These are phyloP conservation scores for Diaporthe ampelina DNA, from an alignment of 2,329 filamentous ascomycete species.

Conservation along the genomic window DNA sequence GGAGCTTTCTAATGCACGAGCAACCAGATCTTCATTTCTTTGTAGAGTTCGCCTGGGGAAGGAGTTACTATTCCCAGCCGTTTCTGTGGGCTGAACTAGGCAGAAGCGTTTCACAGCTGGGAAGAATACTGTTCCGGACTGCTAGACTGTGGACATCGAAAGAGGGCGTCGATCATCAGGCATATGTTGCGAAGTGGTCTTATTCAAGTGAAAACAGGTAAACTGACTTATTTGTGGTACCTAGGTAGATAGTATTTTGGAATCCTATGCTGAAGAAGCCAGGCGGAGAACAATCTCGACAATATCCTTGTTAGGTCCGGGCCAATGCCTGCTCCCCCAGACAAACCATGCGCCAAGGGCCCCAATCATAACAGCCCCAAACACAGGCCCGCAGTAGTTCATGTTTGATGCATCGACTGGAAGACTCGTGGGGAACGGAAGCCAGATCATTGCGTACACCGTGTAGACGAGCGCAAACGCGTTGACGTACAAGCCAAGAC, in stretches of 20 bases:
- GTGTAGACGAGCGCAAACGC: background rate
- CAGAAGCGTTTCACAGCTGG: background rate
- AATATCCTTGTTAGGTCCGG: background rate
- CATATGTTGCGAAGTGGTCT: background rate
- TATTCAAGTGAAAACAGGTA: background rate
- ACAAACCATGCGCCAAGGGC: background rate
- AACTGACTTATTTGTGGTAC: no score
- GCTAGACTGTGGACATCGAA: background rate
- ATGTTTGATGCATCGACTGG: background rate
- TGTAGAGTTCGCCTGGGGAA: no score
- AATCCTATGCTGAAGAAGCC: background rate
- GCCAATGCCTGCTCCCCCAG: background rate
- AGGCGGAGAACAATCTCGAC: slow-evolving; percentile 2
- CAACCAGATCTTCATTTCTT: no score
- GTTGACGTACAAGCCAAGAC: background rate
- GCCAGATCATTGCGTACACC: background rate
- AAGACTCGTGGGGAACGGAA: background rate
- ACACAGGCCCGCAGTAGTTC: background rate
- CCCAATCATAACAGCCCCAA: background rate
- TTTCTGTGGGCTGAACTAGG: no score
- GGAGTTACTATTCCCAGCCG: no score
- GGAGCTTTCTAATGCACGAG: no score
- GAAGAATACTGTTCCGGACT: background rate
- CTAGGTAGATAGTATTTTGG: no score
- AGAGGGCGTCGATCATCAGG: no score